Base-by-base conservation (phyloP, 2,329 filamentous ascomycete species). In the Boeremia lycopersici region DNA sequence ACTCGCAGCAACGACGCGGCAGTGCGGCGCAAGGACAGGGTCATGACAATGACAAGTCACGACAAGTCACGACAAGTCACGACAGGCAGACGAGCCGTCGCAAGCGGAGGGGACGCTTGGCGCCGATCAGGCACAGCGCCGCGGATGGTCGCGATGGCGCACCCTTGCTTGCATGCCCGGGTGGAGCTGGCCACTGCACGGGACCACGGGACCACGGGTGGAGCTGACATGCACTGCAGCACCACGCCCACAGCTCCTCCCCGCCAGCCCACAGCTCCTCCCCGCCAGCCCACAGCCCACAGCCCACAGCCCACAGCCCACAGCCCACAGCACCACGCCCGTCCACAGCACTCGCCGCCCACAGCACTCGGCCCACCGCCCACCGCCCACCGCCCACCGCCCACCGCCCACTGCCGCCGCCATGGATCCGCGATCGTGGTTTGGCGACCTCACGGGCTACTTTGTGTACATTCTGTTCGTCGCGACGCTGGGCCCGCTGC, bases 401-500 rank as follows among this genome's bases (percentile, higher is more conserved):
- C 55, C 53, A 36, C 57, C 57, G 43, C 28, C 44, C 29, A 39
- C 9, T 15, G 39, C 19, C 30, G 26, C 48, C 64, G 62, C 59
- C 56, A 78, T 78, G 76, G 65, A 73, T 43, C 68, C 67, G 25
- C 67, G 69, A 28, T 66, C 73, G 17, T 77, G 73, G 71, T 70
- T 77, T 61, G 67, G 79, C 55, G 74, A 76, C 68, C 71, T 92
- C 50, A 95, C 91, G 31, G 81, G 85, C 5, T 96, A 91, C 76
- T 85, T 98, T 65, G 72, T 95, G 68, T 85, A 91, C 69, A 78
- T 95, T 41, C 84, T 98, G 50, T 77, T 86, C 56, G 81, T 93
- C 55, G 86, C 90, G 38, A 96, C 92, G 0, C 78, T 97, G 15
- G 95, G 93, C 0, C 91, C 95, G 1, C 83, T 98, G 39, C 91